Conservation (phyloP, 1,139 yeast species). For the Suzukiozyma palmioleophila region DNA sequence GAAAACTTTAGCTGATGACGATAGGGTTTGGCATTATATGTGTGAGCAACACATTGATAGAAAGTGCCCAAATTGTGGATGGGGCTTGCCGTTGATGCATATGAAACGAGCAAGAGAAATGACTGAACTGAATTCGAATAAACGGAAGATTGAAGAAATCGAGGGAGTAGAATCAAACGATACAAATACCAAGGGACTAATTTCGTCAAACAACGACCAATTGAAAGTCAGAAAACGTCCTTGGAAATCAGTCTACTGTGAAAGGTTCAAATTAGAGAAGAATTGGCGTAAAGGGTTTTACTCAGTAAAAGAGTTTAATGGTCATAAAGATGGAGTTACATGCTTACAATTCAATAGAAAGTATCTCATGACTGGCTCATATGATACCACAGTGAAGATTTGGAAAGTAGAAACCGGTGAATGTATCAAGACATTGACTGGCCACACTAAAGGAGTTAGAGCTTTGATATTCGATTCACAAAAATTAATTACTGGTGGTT, state of each 20-base stretch:
- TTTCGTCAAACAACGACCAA: slow-evolving; percentile 2
- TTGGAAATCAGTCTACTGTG: slow-evolving; percentile 94
- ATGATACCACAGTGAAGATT: slow-evolving; percentile 80
- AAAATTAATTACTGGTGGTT: slow-evolving; percentile 86
- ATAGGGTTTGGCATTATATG: slow-evolving; percentile 96
- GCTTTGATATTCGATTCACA: slow-evolving; percentile 81
- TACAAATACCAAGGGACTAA: not conserved
- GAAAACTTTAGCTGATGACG: slow-evolving; percentile 91
- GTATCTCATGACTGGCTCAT: slow-evolving; percentile 83
- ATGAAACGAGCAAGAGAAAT: slow-evolving; percentile 68
- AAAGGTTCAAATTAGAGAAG: slow-evolving; percentile 82
- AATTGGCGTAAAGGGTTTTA: slow-evolving; percentile 90
- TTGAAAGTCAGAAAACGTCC: slow-evolving; percentile 49
- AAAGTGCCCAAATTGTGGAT: slow-evolving; percentile 96
- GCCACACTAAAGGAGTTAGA: slow-evolving; percentile 83
- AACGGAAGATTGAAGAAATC: slow-evolving; percentile 24
- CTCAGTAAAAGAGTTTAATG: slow-evolving; percentile 60
- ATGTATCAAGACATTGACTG: slow-evolving; percentile 68
- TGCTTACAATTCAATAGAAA: slow-evolving; percentile 78
- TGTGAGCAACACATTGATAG: slow-evolving; percentile 97
- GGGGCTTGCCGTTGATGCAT: slow-evolving; percentile 94
- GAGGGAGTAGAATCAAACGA: slow-evolving; percentile 3
- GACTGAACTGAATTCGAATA: slow-evolving; percentile 17
- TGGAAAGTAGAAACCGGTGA: slow-evolving; percentile 86
- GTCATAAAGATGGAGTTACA: slow-evolving; percentile 86